A percentile compares a stretch with the other conserved stretches of the same genome.
These are phyloP conservation scores for Phialophora macrospora DNA, from an alignment of 2,329 filamentous ascomycete species.

Conservation along the genomic window DNA sequence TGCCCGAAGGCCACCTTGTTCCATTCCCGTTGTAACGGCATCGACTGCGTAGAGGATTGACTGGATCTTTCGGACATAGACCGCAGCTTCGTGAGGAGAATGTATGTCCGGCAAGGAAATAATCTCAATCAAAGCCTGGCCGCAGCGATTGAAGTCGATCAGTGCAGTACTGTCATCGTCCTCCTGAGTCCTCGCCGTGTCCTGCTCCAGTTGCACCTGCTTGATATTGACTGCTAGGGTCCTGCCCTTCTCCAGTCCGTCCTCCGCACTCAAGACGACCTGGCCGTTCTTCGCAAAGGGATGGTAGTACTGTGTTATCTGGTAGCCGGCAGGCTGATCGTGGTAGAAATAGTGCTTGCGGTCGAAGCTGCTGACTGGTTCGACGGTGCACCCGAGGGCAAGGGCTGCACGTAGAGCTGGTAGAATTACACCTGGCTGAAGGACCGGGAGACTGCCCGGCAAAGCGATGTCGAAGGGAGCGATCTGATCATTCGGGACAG, in stretches of 20 bases:
- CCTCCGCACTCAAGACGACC: conserved; percentile 77
- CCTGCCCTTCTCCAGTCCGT: conserved; percentile 72
- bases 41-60: conserved; percentile 77
- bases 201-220: conserved; percentile 96
- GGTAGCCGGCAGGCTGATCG: conserved; percentile 94
- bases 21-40: conserved; percentile 89
- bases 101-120: conserved; percentile 91
- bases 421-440: conserved; percentile 81
- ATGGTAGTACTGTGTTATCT: conserved; percentile 94
- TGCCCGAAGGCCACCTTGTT: conserved; percentile 84
- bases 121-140: conserved; percentile 89
- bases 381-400: conserved; percentile 78
- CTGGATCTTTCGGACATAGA: conserved; percentile 88
- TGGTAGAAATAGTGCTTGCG: conserved; percentile 99
- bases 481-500: conserved; percentile 81
- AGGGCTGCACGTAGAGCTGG: conserved; percentile 90
- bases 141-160: conserved; percentile 92
- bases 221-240: conserved; percentile 79
- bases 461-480: conserved; percentile 87
- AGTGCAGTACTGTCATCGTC: conserved; percentile 74
- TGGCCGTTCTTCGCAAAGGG: conserved; percentile 71
- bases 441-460: conserved; percentile 84
- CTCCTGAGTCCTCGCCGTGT: conserved; percentile 90
- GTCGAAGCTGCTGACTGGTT: conserved; percentile 81
- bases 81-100: conserved; percentile 82